phyloP scores from a whole-genome alignment of 116 monocot species.

The Trichopus zeylanicus region DNA sequence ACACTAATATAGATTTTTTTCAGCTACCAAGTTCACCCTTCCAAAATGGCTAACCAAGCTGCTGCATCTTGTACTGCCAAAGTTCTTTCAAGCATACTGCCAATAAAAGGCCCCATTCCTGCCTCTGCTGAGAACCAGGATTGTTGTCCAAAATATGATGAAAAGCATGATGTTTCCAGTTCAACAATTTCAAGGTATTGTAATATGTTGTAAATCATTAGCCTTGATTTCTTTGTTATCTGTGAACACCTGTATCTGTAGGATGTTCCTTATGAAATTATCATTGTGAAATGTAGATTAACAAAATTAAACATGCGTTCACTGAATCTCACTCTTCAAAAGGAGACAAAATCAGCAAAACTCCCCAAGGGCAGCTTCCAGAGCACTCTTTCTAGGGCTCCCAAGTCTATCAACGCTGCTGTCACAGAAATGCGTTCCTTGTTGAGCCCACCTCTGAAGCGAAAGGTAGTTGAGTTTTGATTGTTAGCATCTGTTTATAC shows the following conservation, averaged over 20 bases:
- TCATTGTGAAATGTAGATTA: no score
- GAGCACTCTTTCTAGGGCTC: slow-evolving; percentile 8
- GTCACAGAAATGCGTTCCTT: slow-evolving; percentile 19
- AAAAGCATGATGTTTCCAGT: slow-evolving; percentile 11
- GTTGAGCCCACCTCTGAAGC: slow-evolving; percentile 44
- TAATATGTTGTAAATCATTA: slow-evolving; percentile 1
- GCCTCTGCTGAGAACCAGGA: slow-evolving; percentile 11
- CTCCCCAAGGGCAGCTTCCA: background rate
- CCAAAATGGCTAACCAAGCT: slow-evolving; percentile 7
- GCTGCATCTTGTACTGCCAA: slow-evolving; percentile 7
- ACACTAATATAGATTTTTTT: background rate
- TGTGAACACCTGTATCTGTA: background rate
- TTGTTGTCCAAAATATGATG: slow-evolving; percentile 11
- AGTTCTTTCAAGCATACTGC: slow-evolving; percentile 1
- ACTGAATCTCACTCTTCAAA: no score
- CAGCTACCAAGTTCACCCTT: slow-evolving; percentile 10
- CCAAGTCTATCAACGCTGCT: slow-evolving; percentile 7
- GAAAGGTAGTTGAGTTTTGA: slow-evolving; percentile 53
- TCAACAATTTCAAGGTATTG: slow-evolving; percentile 17
- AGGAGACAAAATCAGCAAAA: background rate
- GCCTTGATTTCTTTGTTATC: background rate
- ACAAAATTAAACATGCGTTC: no score
- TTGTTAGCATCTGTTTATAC: background rate
- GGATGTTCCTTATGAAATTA: background rate
- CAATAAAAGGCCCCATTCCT: slow-evolving; percentile 1